Evolutionary conservation across 371 early-diverging fungal species (phyloP), one percentile per base, ranked within the genome.

Genomic region (Lichtheimia corymbifera): DNA sequence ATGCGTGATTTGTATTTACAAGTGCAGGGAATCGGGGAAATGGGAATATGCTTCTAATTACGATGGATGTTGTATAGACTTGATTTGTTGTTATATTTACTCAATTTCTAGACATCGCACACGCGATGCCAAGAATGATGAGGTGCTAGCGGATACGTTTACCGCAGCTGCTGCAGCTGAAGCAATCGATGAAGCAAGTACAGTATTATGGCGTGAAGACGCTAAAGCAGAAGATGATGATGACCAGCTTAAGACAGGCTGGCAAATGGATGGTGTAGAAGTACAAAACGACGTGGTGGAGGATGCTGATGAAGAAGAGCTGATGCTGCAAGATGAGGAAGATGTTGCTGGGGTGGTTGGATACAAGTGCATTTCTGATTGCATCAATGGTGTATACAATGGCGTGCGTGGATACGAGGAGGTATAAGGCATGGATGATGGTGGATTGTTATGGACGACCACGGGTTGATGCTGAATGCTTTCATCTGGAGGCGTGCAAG

Each of bases 201-300:
- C 35, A 11, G 35, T 35, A 17, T 53, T 30, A 40, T 61, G 66
- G 44, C 53, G 54, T 28, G 59, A 62, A 20, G 63, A 59, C 25
- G 59, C 49, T 52, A 68, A 14, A 57, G 66, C 51, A 17, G 67
- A 63, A 22, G 63, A 50, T 12, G 75, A 75, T 63, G 75, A 75
- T 54, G 76, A 76, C 76, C 76, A 76, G 68, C 77, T 76, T 64
- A 76, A 53, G 50, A 76, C 70, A 1, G 77, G 77, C 53, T 66
- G 72, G 54, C 70, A 69, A 7, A 67, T n/a, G 44, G 53, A 51
- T 52, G 35, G 28, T 20, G 14, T 12, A 24, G 40, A 20, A 24
- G 15, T 41, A 41, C 40, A 24, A 40, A 28, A 35, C 9, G 20
- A 35, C 0, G 30, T 18, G 54, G 20, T 58, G 40, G 27, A 49